phyloP scores from a whole-genome alignment of 768 basidiomycete genomes.

The Mycena galericulata region DNA sequence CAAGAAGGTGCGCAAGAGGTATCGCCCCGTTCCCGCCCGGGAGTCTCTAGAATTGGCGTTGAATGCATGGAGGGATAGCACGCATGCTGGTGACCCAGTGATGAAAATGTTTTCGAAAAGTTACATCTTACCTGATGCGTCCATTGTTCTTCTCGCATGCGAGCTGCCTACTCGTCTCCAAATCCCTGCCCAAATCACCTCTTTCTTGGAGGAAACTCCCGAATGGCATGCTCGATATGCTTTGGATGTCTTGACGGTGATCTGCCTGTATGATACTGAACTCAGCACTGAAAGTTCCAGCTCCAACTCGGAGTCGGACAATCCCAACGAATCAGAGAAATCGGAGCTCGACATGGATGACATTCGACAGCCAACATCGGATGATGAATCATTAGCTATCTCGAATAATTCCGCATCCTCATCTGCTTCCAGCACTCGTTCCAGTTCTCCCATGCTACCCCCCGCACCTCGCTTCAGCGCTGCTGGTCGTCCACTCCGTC shows the following conservation, averaged over 20 bases:
- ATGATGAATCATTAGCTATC: neutral
- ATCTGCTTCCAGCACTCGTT: neutral
- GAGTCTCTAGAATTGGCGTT: neutral
- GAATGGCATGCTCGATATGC: slow-evolving; percentile 16
- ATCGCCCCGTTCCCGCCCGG: neutral
- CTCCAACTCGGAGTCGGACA: neutral
- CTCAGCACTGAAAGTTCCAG: neutral
- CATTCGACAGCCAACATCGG: neutral
- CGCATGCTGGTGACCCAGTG: neutral
- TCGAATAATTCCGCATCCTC: neutral
- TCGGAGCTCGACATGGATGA: neutral
- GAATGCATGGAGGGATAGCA: neutral
- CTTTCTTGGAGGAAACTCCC: too few relatives aligned
- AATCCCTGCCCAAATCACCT: too few relatives aligned
- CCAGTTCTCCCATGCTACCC: neutral
- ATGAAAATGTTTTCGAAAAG: neutral
- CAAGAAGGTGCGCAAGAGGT: neutral
- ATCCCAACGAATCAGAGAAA: neutral
- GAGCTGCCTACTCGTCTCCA: too few relatives aligned
- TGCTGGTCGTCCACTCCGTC: neutral
- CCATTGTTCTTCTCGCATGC: neutral
- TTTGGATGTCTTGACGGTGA: neutral
- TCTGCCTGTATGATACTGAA: neutral
- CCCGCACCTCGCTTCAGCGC: neutral
- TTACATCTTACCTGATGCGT: neutral